Percentiles rank a stretch among this genome's conserved stretches.
These are phyloP conservation scores for Peribolospora baueri DNA, from an alignment of 768 basidiomycete species.

Conservation along the genomic window DNA sequence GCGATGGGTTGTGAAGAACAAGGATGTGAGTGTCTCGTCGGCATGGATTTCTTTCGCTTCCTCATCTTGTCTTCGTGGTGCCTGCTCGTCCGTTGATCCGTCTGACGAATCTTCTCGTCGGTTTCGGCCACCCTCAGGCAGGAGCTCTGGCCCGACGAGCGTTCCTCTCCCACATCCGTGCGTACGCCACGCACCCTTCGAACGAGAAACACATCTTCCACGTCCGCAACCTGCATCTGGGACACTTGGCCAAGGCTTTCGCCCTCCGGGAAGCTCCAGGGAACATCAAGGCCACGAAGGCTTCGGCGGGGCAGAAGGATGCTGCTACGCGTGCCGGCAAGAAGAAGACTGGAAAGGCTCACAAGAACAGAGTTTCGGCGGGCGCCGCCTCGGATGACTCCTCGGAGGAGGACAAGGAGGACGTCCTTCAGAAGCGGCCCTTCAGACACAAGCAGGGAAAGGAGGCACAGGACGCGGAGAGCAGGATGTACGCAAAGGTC, in stretches of 20 bases:
- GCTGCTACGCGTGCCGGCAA: not conserved
- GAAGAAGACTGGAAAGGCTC: conserved; percentile 1
- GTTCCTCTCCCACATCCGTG: conserved; percentile 75
- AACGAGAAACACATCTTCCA: conserved; percentile 95
- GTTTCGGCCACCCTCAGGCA: conserved; percentile 29
- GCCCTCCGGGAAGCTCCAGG: conserved; percentile 65
- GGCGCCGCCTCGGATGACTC: conserved; percentile 9
- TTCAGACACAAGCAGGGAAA: not conserved
- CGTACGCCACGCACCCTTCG: conserved; percentile 88
- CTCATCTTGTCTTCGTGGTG: not conserved
- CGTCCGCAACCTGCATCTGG: conserved; percentile 74
- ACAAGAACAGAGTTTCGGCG: not conserved
- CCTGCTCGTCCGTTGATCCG: conserved; percentile 1
- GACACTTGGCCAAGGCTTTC: conserved; percentile 74
- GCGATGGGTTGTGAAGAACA: conserved; percentile 56
- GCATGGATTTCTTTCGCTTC: conserved; percentile 2
- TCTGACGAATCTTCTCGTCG: not conserved
- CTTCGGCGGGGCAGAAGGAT: not conserved
- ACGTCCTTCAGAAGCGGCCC: too few relatives aligned
- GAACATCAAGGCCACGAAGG: not conserved
- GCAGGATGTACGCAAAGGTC: conserved; percentile 65
- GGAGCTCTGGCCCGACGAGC: conserved; percentile 53
- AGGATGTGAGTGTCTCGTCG: conserved; percentile 32
- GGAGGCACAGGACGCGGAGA: conserved; percentile 37
- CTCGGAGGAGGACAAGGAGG: conserved; percentile 22